Percentiles rank a stretch among this genome's conserved stretches.
phyloP scores from a whole-genome alignment of 345 rosid species.

The Salix dunnii region DNA sequence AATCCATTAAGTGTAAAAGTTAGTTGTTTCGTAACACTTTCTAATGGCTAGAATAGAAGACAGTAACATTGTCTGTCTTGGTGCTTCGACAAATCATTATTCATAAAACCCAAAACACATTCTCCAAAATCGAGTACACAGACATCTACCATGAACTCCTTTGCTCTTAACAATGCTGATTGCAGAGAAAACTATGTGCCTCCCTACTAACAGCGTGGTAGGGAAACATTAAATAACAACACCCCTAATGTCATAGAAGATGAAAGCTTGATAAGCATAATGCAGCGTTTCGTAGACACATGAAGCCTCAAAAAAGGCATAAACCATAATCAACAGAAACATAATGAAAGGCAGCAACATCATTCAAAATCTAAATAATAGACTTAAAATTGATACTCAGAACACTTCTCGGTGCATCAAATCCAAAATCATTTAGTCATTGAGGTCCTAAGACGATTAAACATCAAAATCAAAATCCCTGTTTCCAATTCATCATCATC shows the following conservation, averaged over 20 bases:
- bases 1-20: background rate
- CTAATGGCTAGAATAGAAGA: background rate
- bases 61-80: background rate
- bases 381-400: background rate
- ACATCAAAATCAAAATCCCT: background rate
- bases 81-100: background rate
- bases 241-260: background rate
- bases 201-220: background rate
- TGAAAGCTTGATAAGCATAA: background rate
- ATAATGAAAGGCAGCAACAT: background rate
- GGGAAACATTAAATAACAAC: background rate
- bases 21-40: background rate
- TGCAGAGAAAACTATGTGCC: background rate
- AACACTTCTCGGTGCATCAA: background rate
- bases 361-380: background rate
- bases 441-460: background rate
- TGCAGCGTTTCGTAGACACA: background rate
- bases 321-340: background rate
- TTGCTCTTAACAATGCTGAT: background rate
- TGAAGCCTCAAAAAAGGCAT: background rate
- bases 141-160: background rate
- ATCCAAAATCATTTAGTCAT: background rate
- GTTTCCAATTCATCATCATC: background rate
- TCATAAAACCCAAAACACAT: background rate
- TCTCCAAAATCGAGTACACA: background rate